Conservation (phyloP, 495 filamentous ascomycete genomes). For the Oidiodendron maius region DNA sequence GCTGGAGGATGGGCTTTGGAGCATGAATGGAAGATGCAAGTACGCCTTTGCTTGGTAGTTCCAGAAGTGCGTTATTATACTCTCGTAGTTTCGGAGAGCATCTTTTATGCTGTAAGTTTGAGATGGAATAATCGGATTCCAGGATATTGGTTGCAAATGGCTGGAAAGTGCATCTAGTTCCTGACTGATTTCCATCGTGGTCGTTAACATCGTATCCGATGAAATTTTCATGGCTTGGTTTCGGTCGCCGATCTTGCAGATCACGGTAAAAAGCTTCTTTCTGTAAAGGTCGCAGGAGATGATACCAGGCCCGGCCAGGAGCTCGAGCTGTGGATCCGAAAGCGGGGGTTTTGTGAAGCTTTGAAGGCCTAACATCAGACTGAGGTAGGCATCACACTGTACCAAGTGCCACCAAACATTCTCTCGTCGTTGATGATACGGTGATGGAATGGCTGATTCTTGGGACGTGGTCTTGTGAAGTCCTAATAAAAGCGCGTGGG, state of each 20-base stretch:
- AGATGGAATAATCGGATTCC: background rate
- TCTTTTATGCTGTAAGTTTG: background rate
- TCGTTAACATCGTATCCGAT: background rate
- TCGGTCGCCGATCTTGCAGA: background rate
- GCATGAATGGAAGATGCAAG: slow-evolving; percentile 8
- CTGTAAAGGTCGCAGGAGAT: background rate
- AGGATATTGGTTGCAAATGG: background rate
- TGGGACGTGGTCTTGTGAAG: background rate
- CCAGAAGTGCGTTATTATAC: slow-evolving; percentile 4
- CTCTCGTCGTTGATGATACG: background rate
- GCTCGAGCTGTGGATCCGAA: background rate
- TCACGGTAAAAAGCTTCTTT: background rate
- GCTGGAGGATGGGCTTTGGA: background rate
- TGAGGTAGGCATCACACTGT: background rate
- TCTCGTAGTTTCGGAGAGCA: background rate
- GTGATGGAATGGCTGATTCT: background rate
- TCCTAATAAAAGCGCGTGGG: background rate
- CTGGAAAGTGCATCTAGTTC: background rate
- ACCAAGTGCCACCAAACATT: slow-evolving; percentile 7
- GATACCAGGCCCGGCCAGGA: background rate
- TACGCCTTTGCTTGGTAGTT: slow-evolving; percentile 1
- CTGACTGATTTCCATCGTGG: background rate
- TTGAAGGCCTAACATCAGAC: slow-evolving; percentile 2
- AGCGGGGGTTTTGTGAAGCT: background rate
- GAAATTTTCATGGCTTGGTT: background rate